Percentiles rank a stretch among this genome's conserved stretches.
These are phyloP conservation scores for Penicillium sp. DNA, from an alignment of 2,329 filamentous ascomycete species.

Conservation along the genomic window DNA sequence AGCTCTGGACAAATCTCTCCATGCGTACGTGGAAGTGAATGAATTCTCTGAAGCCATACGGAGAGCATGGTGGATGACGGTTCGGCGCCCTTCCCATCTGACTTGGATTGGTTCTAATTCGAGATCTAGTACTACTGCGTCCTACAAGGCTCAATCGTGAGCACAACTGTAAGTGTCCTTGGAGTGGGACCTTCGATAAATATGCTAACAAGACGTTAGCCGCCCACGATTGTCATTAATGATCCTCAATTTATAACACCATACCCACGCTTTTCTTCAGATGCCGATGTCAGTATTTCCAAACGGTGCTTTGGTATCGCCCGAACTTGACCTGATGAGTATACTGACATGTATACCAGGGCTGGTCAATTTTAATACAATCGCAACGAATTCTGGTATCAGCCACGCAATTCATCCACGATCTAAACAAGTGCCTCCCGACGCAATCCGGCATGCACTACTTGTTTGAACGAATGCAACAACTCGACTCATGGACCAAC, in stretches of 20 bases:
- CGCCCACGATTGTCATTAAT: slow-evolving; percentile 41
- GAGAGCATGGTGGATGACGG: slow-evolving; percentile 48
- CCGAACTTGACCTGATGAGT: not conserved
- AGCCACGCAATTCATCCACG: slow-evolving; percentile 40
- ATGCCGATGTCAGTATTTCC: slow-evolving; percentile 35
- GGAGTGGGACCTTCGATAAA: not conserved
- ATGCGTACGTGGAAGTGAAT: slow-evolving; percentile 33
- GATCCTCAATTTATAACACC: slow-evolving; percentile 43
- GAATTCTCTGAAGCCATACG: slow-evolving; percentile 39
- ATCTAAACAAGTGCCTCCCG: slow-evolving; percentile 38
- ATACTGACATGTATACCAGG: slow-evolving; percentile 26
- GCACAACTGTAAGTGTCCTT: slow-evolving; percentile 36
- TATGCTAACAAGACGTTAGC: slow-evolving; percentile 23
- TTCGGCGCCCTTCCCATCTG: slow-evolving; percentile 18
- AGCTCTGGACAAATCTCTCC: slow-evolving; percentile 42
- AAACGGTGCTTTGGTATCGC: not conserved
- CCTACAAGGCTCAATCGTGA: slow-evolving; percentile 44
- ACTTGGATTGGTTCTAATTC: not conserved
- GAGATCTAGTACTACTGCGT: slow-evolving; percentile 40
- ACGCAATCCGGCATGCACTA: slow-evolving; percentile 34
- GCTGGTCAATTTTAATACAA: slow-evolving; percentile 42
- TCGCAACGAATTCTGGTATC: slow-evolving; percentile 41
- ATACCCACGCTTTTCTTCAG: slow-evolving; percentile 38
- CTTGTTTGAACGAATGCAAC: slow-evolving; percentile 41
- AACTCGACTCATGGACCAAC: slow-evolving; percentile 39